phyloP scores from a whole-genome alignment of 257 asterid genomes.

The Solanum bukasovii region DNA sequence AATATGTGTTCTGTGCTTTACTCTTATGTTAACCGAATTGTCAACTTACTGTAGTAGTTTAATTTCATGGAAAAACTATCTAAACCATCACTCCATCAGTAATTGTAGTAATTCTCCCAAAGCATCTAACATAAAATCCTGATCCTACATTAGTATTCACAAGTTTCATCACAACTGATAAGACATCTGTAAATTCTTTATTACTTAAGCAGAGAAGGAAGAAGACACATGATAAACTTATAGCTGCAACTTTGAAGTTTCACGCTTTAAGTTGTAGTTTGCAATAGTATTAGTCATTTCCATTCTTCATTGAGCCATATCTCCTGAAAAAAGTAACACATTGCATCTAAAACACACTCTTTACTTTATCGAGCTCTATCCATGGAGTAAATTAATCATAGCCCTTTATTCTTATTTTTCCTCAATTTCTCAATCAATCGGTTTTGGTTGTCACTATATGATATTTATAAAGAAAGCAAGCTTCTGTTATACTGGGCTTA shows the following conservation, averaged over 20 bases:
- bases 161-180: background rate
- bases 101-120: background rate
- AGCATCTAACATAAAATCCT: background rate
- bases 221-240: background rate
- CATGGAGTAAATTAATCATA: background rate
- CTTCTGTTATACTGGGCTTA: background rate
- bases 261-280: background rate
- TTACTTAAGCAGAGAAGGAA: background rate
- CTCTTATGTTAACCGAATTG: background rate
- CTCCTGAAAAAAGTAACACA: background rate
- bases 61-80: background rate
- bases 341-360: background rate
- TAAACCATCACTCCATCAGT: background rate
- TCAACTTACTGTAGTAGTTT: background rate
- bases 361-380: background rate
- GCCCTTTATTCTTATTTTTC: background rate
- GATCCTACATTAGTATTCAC: background rate
- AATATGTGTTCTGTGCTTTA: background rate
- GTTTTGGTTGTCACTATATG: background rate
- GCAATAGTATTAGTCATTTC: background rate
- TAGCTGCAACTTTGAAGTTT: background rate
- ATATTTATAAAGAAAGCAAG: background rate
- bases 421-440: background rate
- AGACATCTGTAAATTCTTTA: background rate
- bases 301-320: background rate